Conservation (phyloP, 192 early-diverging fungal species). For the Coemansia asiatica region DNA sequence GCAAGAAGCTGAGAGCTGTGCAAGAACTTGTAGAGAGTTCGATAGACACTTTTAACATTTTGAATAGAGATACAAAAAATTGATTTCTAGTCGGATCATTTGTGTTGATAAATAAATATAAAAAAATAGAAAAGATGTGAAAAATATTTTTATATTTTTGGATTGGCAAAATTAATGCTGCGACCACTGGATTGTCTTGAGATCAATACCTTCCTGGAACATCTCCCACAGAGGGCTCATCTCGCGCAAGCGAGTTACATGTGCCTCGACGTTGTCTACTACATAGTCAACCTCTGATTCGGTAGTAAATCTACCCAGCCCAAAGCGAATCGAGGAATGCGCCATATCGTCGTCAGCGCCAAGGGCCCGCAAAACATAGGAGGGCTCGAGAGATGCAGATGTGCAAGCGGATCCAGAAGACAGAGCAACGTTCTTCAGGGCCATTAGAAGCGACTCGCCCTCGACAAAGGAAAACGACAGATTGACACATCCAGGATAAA, state of each 20-base stretch:
- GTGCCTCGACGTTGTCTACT: slow-evolving; percentile 70
- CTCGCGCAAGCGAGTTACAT: slow-evolving; percentile 86
- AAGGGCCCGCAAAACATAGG: slow-evolving; percentile 94
- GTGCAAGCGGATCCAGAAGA: slow-evolving; percentile 96
- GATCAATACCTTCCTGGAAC: slow-evolving; percentile 90
- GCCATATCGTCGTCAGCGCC: slow-evolving; percentile 97
- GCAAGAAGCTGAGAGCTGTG: slow-evolving; percentile 3
- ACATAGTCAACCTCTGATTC: slow-evolving; percentile 93
- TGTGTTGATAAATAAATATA: neutral
- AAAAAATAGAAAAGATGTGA: neutral
- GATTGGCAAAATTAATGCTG: too few relatives aligned
- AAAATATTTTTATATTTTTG: too few relatives aligned
- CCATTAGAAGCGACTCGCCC: slow-evolving; percentile 97
- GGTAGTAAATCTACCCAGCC: slow-evolving; percentile 95
- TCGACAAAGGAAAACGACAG: slow-evolving; percentile 96
- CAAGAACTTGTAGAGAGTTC: slow-evolving; percentile 13
- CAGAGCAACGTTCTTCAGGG: slow-evolving; percentile 94
- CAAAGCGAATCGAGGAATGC: slow-evolving; percentile 93
- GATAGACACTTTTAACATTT: neutral
- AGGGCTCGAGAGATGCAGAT: slow-evolving; percentile 92
- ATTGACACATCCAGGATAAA: slow-evolving; percentile 93
- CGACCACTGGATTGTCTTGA: slow-evolving; percentile 89
- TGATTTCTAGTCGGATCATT: too few relatives aligned
- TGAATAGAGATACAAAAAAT: too few relatives aligned
- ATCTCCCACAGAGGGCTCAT: slow-evolving; percentile 99